Conservation (phyloP, 75 land plant genomes). For the Larix kaempferi region DNA sequence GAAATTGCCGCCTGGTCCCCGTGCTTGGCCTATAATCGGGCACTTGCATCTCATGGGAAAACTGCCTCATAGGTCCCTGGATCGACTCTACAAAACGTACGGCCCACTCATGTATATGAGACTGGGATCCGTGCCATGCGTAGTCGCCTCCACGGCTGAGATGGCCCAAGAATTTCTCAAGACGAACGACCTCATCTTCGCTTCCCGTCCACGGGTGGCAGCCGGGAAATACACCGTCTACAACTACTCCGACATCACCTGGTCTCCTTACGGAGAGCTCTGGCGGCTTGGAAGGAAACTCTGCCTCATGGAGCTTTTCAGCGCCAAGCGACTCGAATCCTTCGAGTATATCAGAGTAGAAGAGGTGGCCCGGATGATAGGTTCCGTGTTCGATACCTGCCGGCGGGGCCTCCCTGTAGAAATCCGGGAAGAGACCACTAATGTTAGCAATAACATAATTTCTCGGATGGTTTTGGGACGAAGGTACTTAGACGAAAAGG, state of each 20-base stretch:
- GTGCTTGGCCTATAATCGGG: too few species aligned
- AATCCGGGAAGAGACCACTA: neutral
- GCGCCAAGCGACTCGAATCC: conserved; percentile 17
- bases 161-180: too few species aligned
- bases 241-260: conserved; percentile 26
- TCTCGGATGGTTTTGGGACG: too few species aligned
- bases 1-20: too few species aligned
- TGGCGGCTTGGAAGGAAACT: conserved; percentile 33
- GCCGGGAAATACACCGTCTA: conserved; percentile 19
- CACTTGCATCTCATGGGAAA: too few species aligned
- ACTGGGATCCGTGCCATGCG: neutral
- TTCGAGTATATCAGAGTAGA: conserved; percentile 6
- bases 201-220: conserved; percentile 18
- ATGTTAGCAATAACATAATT: too few species aligned
- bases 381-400: neutral
- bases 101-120: too few species aligned
- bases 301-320: conserved; percentile 22
- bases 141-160: too few species aligned
- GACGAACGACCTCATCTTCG: neutral
- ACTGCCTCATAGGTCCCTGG: too few species aligned
- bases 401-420: neutral
- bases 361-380: conserved; percentile 10
- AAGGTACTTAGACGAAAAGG: too few species aligned
- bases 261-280: conserved; percentile 33
- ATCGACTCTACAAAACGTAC: too few species aligned